Evolutionary conservation across 371 early-diverging fungal genomes (phyloP), one percentile per base, ranked within the genome.

Genomic region (Saksenaea oblongispora): DNA sequence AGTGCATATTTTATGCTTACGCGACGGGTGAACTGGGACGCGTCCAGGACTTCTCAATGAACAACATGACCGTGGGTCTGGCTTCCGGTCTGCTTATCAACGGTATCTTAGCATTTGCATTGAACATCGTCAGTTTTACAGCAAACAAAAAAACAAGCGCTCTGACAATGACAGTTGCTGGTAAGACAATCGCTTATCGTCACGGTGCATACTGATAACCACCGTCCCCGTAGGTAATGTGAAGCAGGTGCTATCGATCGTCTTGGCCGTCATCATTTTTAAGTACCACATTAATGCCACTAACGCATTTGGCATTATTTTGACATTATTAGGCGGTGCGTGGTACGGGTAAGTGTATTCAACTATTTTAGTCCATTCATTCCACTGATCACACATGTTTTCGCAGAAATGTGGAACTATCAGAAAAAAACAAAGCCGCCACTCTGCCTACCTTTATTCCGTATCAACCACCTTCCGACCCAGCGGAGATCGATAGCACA

Each of bases 131-230:
- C 36, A 89, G 89, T 51, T 94, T 95, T 65, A 89, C 90, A 0
- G 93, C 95, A 31, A 94, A 91, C 76, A 90, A 89, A 71, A 88
- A 89, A 70, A 92, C 93, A 17, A 84, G 89, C 42, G 91, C 95
- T 5, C 74, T 95, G 60, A 92, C 91, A 22, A 94, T 94, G 91
- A 91, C 93, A 0, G 94, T 94, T 9, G 93, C 95, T 47, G 93
- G 88, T 75, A 75, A 64, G 36, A 51, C 53, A 22, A 15, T 14
- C 17, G 1, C 14, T 62, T 34, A 3, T 22, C 41, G 17, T 37
- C 24, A n/a, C 9, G n/a, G n/a, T 42, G 24, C 44, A 14, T 26
- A 17, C 27, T 56, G 22, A 42, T 64, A 2, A 31, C 9, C 17
- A 36, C 11, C 36, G 35, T 59, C 55, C 17, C 41, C 17, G 28